phyloP scores from a whole-genome alignment of 805 yeast species.

The Sugiyamaella floridensis region DNA sequence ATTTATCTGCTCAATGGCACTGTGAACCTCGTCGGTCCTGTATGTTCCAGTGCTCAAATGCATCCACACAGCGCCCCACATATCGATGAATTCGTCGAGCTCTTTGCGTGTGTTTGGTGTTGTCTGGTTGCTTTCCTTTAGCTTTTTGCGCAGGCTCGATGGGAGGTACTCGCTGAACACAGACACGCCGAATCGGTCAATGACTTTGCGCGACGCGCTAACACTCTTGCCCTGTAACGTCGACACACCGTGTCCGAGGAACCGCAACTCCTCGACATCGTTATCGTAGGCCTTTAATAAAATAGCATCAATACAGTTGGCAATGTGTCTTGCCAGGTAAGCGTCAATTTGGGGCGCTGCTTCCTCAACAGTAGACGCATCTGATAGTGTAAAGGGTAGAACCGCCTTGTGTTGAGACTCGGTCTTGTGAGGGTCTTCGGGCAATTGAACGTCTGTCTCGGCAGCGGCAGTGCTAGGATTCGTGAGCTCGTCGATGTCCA shows the following conservation, averaged over 20 bases:
- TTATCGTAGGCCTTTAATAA: slow-evolving; percentile 46
- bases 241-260: slow-evolving; percentile 40
- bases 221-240: slow-evolving; percentile 29
- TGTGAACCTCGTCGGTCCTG: background rate
- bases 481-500: background rate
- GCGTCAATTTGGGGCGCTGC: background rate
- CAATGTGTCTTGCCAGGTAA: slow-evolving; percentile 1
- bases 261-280: slow-evolving; percentile 37
- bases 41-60: background rate
- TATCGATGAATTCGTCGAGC: background rate
- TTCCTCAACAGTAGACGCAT: background rate
- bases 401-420: background rate
- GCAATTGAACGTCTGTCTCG: background rate
- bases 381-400: background rate
- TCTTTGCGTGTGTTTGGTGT: background rate
- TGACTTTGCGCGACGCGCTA: slow-evolving; percentile 36
- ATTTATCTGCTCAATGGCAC: background rate
- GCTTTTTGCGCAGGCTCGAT: background rate
- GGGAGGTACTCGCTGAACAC: slow-evolving; percentile 42
- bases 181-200: slow-evolving; percentile 47
- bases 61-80: background rate
- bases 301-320: slow-evolving; percentile 44
- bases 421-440: background rate
- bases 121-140: background rate
- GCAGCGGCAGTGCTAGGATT: too few species aligned